These are phyloP conservation scores for Brassica incana DNA, from an alignment of 345 rosid species.

Conservation along the genomic window DNA sequence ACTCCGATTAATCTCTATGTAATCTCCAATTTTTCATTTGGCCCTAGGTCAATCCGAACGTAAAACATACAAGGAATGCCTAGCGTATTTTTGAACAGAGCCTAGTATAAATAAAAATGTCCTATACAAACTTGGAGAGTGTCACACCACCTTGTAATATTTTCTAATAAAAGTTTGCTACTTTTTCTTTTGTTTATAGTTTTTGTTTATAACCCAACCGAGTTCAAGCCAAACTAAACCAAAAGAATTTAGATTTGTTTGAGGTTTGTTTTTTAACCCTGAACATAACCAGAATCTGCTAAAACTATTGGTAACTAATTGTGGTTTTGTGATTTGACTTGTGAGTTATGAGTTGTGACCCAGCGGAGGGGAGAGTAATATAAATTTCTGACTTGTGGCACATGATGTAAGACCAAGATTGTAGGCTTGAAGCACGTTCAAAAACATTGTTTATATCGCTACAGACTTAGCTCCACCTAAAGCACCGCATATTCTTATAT, in stretches of 20 bases:
- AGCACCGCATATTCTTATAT: conserved; percentile 25
- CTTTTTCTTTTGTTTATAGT: neutral
- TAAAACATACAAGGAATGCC: too few relatives aligned
- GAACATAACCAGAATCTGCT: neutral
- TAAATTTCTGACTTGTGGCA: conserved; percentile 29
- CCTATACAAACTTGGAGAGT: too few relatives aligned
- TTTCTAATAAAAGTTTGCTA: too few relatives aligned
- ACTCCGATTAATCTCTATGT: too few relatives aligned
- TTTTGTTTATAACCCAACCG: neutral
- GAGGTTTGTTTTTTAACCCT: neutral
- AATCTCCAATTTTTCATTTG: too few relatives aligned
- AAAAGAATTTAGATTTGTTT: neutral
- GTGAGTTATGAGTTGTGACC: conserved; percentile 10
- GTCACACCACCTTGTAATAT: too few relatives aligned
- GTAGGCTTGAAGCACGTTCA: conserved; percentile 27
- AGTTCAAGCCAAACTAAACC: neutral
- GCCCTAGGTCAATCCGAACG: too few relatives aligned
- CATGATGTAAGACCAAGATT: conserved; percentile 33
- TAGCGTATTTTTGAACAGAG: too few relatives aligned
- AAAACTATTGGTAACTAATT: neutral
- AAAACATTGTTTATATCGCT: conserved; percentile 13
- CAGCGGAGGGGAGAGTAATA: neutral
- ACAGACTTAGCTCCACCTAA: conserved; percentile 15
- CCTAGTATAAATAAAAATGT: too few relatives aligned
- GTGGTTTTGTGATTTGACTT: conserved; percentile 11